These are phyloP conservation scores for Backusella liffmaniae DNA, from an alignment of 192 early-diverging fungal species.

Conservation along the genomic window DNA sequence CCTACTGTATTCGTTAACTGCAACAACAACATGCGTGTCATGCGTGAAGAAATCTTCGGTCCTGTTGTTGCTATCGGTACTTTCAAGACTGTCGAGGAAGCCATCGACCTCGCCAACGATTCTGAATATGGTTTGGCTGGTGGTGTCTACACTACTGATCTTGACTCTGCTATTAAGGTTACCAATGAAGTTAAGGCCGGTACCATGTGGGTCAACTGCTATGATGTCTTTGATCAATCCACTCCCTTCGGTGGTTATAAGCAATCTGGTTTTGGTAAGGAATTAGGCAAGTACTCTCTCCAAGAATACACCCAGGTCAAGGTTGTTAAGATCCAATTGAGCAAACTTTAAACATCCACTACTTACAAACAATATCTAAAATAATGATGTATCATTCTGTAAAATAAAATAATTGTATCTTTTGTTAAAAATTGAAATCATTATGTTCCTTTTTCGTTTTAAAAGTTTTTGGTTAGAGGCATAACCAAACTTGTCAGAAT, in stretches of 20 bases:
- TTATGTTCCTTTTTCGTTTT: too few relatives aligned
- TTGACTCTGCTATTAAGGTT: constrained; percentile 53
- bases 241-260: constrained; percentile 66
- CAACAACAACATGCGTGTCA: constrained; percentile 51
- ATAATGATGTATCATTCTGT: constrained; percentile 1
- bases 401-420: constrained; percentile 10
- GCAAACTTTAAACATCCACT: neutral
- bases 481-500: too few relatives aligned
- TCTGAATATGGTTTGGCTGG: constrained; percentile 76
- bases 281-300: constrained; percentile 53
- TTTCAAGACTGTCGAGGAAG: constrained; percentile 77
- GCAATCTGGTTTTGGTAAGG: constrained; percentile 66
- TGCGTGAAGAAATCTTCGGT: constrained; percentile 84
- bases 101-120: constrained; percentile 68
- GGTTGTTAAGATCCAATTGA: constrained; percentile 39
- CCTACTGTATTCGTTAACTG: constrained; percentile 74
- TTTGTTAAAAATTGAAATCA: neutral
- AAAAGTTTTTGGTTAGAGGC: too few relatives aligned
- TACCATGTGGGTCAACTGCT: constrained; percentile 70
- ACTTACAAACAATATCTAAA: neutral
- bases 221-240: constrained; percentile 40
- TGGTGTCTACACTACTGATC: constrained; percentile 74
- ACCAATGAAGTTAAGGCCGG: constrained; percentile 51
- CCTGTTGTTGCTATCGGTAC: constrained; percentile 75
- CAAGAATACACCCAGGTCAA: constrained; percentile 50